Conservation (phyloP, 306 rosid genomes). For the Arachis hypogaea region DNA sequence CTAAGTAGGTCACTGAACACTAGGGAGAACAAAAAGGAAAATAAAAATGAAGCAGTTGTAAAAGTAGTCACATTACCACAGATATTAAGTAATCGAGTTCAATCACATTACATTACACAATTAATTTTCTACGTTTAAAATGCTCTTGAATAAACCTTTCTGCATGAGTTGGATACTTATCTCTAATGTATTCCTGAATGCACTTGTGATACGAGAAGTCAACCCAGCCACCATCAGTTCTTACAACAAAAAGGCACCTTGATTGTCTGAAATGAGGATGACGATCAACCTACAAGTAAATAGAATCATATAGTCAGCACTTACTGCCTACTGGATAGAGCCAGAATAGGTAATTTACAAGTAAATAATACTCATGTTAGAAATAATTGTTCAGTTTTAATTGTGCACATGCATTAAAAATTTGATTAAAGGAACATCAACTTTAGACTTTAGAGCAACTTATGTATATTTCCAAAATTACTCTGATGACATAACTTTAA, state of each 20-base stretch:
- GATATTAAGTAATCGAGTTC: not conserved
- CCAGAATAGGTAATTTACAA: slow-evolving; percentile 4
- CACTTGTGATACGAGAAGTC: slow-evolving; percentile 86
- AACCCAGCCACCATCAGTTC: slow-evolving; percentile 78
- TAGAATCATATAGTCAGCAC: slow-evolving; percentile 29
- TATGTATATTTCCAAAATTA: no score
- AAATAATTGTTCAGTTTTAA: not conserved
- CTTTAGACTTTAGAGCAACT: no score
- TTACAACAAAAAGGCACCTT: slow-evolving; percentile 78
- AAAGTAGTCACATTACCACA: slow-evolving; percentile 28
- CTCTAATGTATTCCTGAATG: slow-evolving; percentile 66
- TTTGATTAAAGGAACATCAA: no score
- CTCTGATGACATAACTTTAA: no score
- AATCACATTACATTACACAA: not conserved
- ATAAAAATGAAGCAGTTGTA: not conserved
- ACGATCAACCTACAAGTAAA: slow-evolving; percentile 64
- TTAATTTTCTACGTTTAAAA: slow-evolving; percentile 54
- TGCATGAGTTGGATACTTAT: slow-evolving; percentile 65
- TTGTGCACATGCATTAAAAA: no score
- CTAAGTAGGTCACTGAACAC: slow-evolving; percentile 35
- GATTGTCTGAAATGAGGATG: slow-evolving; percentile 64
- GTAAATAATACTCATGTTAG: slow-evolving; percentile 6
- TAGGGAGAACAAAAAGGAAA: not conserved
- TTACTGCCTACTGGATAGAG: slow-evolving; percentile 18
- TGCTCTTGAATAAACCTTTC: slow-evolving; percentile 65